Evolutionary conservation across 1,139 yeast species (phyloP).

Genomic region (Taiozyma onychis): DNA sequence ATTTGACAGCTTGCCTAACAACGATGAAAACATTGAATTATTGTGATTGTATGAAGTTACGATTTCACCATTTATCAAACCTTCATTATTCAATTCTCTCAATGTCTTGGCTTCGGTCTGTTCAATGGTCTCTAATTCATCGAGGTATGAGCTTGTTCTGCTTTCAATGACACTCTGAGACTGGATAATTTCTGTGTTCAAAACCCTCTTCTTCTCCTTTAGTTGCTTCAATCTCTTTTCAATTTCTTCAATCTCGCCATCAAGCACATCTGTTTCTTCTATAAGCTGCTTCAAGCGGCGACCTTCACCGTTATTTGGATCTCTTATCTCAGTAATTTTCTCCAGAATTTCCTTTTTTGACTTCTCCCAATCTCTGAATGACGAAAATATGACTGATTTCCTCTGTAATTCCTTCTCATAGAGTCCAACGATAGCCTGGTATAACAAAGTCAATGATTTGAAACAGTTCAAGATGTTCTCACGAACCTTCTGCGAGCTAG

Average conservation of each 20-base stretch:
- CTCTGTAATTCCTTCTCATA: constrained; percentile 36
- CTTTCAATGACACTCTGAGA: constrained; percentile 54
- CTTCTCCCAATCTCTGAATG: constrained; percentile 43
- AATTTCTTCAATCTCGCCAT: constrained; percentile 36
- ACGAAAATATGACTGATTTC: constrained; percentile 28
- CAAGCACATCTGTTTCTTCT: constrained; percentile 36
- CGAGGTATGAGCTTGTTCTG: constrained; percentile 39
- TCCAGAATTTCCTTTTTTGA: constrained; percentile 32
- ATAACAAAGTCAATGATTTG: constrained; percentile 20
- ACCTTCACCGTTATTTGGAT: constrained; percentile 41
- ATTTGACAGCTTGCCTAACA: constrained; percentile 1
- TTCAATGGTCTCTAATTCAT: constrained; percentile 38
- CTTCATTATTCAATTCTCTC: constrained; percentile 6
- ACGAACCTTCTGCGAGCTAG: constrained; percentile 15
- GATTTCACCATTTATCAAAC: not conserved
- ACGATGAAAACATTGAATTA: not conserved
- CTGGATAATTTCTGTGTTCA: constrained; percentile 40
- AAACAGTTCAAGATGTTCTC: constrained; percentile 13
- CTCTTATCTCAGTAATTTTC: constrained; percentile 37
- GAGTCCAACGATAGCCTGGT: constrained; percentile 44
- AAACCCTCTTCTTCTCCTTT: constrained; percentile 32
- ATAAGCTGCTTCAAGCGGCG: constrained; percentile 35
- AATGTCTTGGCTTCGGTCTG: constrained; percentile 30
- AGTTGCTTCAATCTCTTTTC: constrained; percentile 36
- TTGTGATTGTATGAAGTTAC: not conserved